Percentiles rank a stretch among this genome's conserved stretches.
Conservation (phyloP, 768 basidiomycete species). For the Leccinum boreale region DNA sequence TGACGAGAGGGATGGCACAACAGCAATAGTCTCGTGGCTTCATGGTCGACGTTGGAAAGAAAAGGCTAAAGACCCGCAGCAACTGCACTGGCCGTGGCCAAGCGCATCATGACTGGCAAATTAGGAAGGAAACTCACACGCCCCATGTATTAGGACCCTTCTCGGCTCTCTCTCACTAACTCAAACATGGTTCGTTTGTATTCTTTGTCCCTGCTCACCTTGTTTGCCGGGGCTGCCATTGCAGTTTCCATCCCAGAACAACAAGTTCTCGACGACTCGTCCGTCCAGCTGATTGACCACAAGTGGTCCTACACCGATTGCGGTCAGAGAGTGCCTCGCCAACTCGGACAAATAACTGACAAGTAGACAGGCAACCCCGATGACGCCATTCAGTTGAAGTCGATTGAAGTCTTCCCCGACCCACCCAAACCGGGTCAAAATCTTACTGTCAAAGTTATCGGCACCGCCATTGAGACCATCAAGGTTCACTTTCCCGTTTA, state of each 20-base stretch:
- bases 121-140: slow-evolving; percentile 22
- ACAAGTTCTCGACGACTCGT: slow-evolving; percentile 26
- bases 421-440: slow-evolving; percentile 86
- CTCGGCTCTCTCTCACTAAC: slow-evolving; percentile 15
- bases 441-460: slow-evolving; percentile 81
- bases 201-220: slow-evolving; percentile 28
- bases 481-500: slow-evolving; percentile 46
- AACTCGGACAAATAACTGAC: slow-evolving; percentile 2
- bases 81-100: background rate
- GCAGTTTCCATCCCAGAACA: slow-evolving; percentile 29
- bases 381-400: slow-evolving; percentile 60
- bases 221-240: slow-evolving; percentile 21
- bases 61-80: background rate
- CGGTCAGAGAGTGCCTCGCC: slow-evolving; percentile 48
- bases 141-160: slow-evolving; percentile 14
- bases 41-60: slow-evolving; percentile 37
- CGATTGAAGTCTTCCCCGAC: slow-evolving; percentile 76
- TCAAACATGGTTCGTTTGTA: slow-evolving; percentile 30
- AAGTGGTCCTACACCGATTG: slow-evolving; percentile 72
- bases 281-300: slow-evolving; percentile 37
- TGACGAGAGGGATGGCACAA: slow-evolving; percentile 87
- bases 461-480: slow-evolving; percentile 52
- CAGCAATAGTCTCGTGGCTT: slow-evolving; percentile 88
- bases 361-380: slow-evolving; percentile 37
- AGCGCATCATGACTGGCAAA: background rate